These are phyloP conservation scores for Quillaja saponaria DNA, from an alignment of 306 rosid genomes.

Conservation along the genomic window DNA sequence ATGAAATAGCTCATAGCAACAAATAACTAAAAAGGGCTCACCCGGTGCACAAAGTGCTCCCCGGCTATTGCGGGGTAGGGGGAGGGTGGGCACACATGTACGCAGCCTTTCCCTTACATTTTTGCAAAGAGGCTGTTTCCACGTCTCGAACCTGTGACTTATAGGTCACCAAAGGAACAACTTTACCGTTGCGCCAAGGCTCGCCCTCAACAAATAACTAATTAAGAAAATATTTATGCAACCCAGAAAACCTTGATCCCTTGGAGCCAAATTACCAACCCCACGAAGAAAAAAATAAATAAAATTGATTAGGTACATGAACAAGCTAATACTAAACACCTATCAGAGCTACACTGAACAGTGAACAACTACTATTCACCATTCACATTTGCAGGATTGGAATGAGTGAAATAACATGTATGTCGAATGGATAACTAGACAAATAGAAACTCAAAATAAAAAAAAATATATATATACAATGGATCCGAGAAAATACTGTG, in stretches of 20 bases:
- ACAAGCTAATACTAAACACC: conserved; percentile 5
- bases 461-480: too few species aligned
- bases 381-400: conserved; percentile 3
- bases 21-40: too few species aligned
- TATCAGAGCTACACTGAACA: conserved; percentile 13
- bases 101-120: too few species aligned
- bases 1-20: background rate
- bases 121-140: too few species aligned
- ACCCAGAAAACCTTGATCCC: conserved; percentile 9
- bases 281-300: conserved; percentile 14
- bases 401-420: background rate
- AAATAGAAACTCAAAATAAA: conserved; percentile 13
- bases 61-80: too few species aligned
- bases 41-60: too few species aligned
- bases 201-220: too few species aligned
- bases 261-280: conserved; percentile 6
- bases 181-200: too few species aligned
- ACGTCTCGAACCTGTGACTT: too few species aligned
- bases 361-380: background rate
- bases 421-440: conserved; percentile 5
- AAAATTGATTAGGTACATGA: background rate
- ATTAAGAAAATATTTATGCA: background rate
- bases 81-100: too few species aligned
- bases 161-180: too few species aligned
- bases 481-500: conserved; percentile 27